Base-by-base conservation (phyloP, 2,329 filamentous ascomycete genomes). In the Xylaria sp. region DNA sequence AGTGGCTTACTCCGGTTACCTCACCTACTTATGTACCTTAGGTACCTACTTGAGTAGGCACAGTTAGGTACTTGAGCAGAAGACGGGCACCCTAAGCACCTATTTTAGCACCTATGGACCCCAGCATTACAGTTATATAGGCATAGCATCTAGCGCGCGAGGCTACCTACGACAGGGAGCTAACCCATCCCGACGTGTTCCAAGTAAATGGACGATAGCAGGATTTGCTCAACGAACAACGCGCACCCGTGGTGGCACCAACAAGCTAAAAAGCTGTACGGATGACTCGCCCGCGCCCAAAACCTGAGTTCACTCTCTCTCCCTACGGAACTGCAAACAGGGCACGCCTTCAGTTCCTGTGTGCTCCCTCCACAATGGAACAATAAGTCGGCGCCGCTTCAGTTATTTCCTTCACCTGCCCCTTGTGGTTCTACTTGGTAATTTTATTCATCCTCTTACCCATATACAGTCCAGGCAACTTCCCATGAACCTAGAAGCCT, bases 211-310 rank as follows among this genome's bases (percentile, higher is more conserved):
- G 58, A 68, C 51, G 58, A 61, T 31, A 61, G 46, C 60, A 63
- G 50, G 60, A 61, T 50, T 58, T 52, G 15, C 55, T 23, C 41
- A 48, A 34, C 34, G 50, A 55, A 56, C 44, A 60, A 44, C 13
- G 39, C 59, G 54, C 37, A 37, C 60, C 48, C 55, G 28, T 48
- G 66, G 57, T 63, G 61, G 52, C 54, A 65, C 65, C 50, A 57
- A 55, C 55, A 48, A 65, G 48, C 52, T 51, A 37, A 64, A 37
- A 64, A 25, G 46, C 20, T 23, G 20, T 25, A 23, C 63, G 66
- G 66, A 69, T 66, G 69, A 66, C 62, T 66, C 60, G 69, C 61
- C 65, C 64, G 62, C 52, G 20, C 54, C 66, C 25, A 55, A 66
- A 63, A 58, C 51, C 37, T 58, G 59, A 51, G 23, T 63, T 46